Evolutionary conservation across 441 rosid genomes (phyloP).

Genomic region (Jatropha podagrica): DNA sequence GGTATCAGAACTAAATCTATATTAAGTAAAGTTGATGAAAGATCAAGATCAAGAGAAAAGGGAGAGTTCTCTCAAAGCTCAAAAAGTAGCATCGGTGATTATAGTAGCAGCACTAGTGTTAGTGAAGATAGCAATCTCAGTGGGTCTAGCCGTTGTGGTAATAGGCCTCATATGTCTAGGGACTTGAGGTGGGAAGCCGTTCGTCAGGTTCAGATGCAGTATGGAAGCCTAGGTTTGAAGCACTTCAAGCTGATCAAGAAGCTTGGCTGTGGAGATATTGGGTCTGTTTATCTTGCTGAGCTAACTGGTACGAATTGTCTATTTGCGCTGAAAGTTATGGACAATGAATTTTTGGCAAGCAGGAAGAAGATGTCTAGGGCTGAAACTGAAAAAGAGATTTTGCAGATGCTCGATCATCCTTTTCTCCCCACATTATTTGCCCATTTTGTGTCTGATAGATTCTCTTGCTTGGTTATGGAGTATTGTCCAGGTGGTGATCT

Average conservation of each 20-base stretch:
- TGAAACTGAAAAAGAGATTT: slow-evolving; percentile 73
- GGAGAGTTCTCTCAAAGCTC: slow-evolving; percentile 79
- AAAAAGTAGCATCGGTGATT: slow-evolving; percentile 83
- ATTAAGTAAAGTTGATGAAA: slow-evolving; percentile 47
- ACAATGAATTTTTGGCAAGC: slow-evolving; percentile 61
- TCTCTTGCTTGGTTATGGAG: slow-evolving; percentile 81
- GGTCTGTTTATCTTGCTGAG: slow-evolving; percentile 76
- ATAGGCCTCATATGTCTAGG: slow-evolving; percentile 80
- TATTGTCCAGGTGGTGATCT: slow-evolving; percentile 87
- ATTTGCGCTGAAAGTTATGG: slow-evolving; percentile 83
- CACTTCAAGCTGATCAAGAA: slow-evolving; percentile 70
- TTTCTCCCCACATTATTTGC: slow-evolving; percentile 79
- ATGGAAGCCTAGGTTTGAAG: slow-evolving; percentile 58
- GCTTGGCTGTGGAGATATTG: slow-evolving; percentile 84
- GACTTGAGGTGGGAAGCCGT: slow-evolving; percentile 81
- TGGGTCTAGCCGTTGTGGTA: slow-evolving; percentile 51
- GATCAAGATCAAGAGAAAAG: slow-evolving; percentile 57
- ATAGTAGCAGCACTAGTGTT: slow-evolving; percentile 60
- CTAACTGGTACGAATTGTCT: slow-evolving; percentile 54
- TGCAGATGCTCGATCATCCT: slow-evolving; percentile 87
- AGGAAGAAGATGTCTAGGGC: slow-evolving; percentile 73
- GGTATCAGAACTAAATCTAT: slow-evolving; percentile 31
- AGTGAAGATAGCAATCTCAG: slow-evolving; percentile 62
- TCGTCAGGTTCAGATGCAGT: slow-evolving; percentile 48
- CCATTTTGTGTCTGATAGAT: slow-evolving; percentile 60